phyloP scores from a whole-genome alignment of 768 basidiomycete genomes.

The Myochromella boudieri region DNA sequence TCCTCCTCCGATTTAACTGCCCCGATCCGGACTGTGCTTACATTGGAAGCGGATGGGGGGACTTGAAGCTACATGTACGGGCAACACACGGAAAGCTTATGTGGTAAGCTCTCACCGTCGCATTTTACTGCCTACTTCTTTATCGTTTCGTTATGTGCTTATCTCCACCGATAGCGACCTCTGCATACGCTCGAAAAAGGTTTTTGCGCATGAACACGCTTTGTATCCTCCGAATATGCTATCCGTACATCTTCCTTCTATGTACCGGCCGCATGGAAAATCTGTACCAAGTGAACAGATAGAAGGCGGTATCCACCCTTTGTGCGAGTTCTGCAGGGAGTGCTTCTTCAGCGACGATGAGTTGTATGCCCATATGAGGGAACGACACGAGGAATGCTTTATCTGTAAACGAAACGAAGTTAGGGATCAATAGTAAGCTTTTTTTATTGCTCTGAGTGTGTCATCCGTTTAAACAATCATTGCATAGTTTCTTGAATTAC shows the following conservation, averaged over 20 bases:
- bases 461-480: neutral
- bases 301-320: slow-evolving; percentile 73
- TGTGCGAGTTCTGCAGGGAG: slow-evolving; percentile 89
- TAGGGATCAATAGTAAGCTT: slow-evolving; percentile 81
- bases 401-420: slow-evolving; percentile 84
- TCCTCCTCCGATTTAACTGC: slow-evolving; percentile 93
- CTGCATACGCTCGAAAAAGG: slow-evolving; percentile 87
- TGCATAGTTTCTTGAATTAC: slow-evolving; percentile 73
- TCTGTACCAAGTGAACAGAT: slow-evolving; percentile 48
- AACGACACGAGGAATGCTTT: slow-evolving; percentile 95
- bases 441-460: slow-evolving; percentile 1
- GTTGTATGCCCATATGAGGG: slow-evolving; percentile 90
- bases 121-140: neutral
- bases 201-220: slow-evolving; percentile 94
- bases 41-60: slow-evolving; percentile 85
- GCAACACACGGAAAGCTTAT: slow-evolving; percentile 73
- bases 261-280: slow-evolving; percentile 42
- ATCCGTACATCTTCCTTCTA: slow-evolving; percentile 75
- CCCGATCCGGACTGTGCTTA: slow-evolving; percentile 83
- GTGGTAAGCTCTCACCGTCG: slow-evolving; percentile 56
- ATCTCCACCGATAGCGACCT: slow-evolving; percentile 63
- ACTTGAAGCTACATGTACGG: slow-evolving; percentile 83
- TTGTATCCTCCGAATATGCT: slow-evolving; percentile 68
- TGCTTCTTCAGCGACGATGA: slow-evolving; percentile 94
- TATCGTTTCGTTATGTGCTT: neutral